phyloP scores from a whole-genome alignment of 169 alveolate genomes.

The Theileria sp. region DNA sequence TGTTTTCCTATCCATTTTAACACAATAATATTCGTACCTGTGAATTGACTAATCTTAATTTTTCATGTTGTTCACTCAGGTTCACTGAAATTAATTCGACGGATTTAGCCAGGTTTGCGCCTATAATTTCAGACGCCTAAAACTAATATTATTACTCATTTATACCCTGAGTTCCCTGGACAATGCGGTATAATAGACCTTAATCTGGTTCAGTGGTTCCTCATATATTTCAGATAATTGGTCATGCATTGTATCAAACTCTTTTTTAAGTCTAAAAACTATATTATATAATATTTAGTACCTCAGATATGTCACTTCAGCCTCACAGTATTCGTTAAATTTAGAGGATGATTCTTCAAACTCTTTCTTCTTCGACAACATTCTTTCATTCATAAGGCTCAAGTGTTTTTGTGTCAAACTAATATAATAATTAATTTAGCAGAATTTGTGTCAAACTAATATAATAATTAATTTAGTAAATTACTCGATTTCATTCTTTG shows the following conservation, averaged over 20 bases:
- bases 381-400: slow-evolving; percentile 33
- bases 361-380: slow-evolving; percentile 10
- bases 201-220: slow-evolving; percentile 43
- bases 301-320: neutral
- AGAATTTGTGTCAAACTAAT: slow-evolving; percentile 27
- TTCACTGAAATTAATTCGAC: neutral
- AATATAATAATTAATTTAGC: no score
- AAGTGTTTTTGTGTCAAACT: slow-evolving; percentile 31
- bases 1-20: neutral
- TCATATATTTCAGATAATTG: slow-evolving; percentile 45
- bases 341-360: slow-evolving; percentile 28
- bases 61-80: neutral
- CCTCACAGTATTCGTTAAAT: slow-evolving; percentile 14
- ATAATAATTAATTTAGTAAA: slow-evolving; percentile 10
- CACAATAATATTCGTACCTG: neutral
- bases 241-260: slow-evolving; percentile 18
- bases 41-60: neutral
- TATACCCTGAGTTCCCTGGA: slow-evolving; percentile 29
- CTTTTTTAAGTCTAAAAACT: slow-evolving; percentile 28
- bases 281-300: neutral
- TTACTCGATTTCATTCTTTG: slow-evolving; percentile 51
- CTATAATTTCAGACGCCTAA: slow-evolving; percentile 13
- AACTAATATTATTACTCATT: neutral
- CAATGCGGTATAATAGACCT: slow-evolving; percentile 2
- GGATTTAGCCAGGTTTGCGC: neutral